A percentile compares a stretch with the other conserved stretches of the same genome.
phyloP scores from a whole-genome alignment of 108 stramenopile species.

The Fragilariopsis cylindrus region DNA sequence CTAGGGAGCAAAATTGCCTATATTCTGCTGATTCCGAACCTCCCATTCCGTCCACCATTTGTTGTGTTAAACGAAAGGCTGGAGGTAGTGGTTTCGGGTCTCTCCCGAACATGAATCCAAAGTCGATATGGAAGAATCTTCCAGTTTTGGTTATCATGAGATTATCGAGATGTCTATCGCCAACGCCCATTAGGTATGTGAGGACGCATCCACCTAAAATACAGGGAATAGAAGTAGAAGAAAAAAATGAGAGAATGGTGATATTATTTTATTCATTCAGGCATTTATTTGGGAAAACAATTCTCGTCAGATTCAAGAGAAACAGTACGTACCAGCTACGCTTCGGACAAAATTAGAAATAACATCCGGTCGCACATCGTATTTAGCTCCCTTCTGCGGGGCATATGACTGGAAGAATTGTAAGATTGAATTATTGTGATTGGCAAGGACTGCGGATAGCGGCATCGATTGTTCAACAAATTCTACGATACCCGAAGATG shows the following conservation, averaged over 20 bases:
- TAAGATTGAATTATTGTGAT: constrained; percentile 79
- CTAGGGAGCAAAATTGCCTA: constrained; percentile 90
- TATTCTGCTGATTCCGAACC: constrained; percentile 89
- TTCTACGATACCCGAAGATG: constrained; percentile 91
- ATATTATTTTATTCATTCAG: too few species aligned
- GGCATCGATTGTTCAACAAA: constrained; percentile 93
- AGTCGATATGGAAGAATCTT: constrained; percentile 87
- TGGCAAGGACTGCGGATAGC: constrained; percentile 88
- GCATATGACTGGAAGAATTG: constrained; percentile 68
- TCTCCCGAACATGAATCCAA: constrained; percentile 83
- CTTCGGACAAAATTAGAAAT: constrained; percentile 91
- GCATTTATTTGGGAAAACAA: too few species aligned
- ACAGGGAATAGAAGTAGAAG: not conserved
- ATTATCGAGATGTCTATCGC: constrained; percentile 88
- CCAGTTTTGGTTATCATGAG: constrained; percentile 78
- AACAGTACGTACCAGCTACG: constrained; percentile 88
- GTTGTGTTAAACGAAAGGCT: constrained; percentile 88
- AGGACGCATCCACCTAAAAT: constrained; percentile 78
- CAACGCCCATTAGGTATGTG: constrained; percentile 94
- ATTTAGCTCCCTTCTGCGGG: constrained; percentile 68
- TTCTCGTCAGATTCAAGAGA: too few species aligned
- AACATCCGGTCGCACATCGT: constrained; percentile 77
- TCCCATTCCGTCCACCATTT: constrained; percentile 98
- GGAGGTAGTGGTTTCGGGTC: constrained; percentile 97
- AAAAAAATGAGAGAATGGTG: not conserved